Percentiles rank a stretch among this genome's conserved stretches.
phyloP scores from a whole-genome alignment of 2,329 filamentous ascomycete genomes.

The Pestalotiopsis sp. region DNA sequence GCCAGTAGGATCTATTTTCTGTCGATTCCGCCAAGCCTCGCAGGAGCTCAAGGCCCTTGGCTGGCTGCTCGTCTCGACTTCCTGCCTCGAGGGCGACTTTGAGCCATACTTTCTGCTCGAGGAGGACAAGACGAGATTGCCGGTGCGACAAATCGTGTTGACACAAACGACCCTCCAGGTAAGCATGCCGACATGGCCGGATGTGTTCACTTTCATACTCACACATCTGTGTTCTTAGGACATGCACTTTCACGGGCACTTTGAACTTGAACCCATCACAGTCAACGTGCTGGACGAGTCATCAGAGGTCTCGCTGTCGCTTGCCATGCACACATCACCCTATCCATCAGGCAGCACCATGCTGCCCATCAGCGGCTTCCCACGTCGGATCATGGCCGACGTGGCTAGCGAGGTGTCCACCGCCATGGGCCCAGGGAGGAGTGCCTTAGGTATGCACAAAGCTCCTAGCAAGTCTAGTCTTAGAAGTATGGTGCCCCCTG shows the following conservation, averaged over 20 bases:
- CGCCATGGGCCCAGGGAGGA: conserved; percentile 3
- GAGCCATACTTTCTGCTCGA: conserved; percentile 32
- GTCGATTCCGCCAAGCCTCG: conserved; percentile 27
- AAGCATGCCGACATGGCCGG: background rate
- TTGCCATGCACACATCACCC: conserved; percentile 23
- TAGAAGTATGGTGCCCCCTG: background rate
- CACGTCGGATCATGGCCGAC: conserved; percentile 29
- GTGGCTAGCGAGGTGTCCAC: conserved; percentile 13
- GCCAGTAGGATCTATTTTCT: conserved; percentile 27
- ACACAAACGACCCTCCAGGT: conserved; percentile 24
- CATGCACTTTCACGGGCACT: conserved; percentile 31
- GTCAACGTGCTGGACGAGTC: conserved; percentile 23
- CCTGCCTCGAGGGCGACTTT: conserved; percentile 29
- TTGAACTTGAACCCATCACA: conserved; percentile 26
- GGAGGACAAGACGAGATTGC: conserved; percentile 21
- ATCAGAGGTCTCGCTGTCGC: conserved; percentile 25
- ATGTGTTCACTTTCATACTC: background rate
- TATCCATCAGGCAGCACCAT: conserved; percentile 25
- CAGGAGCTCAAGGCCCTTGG: conserved; percentile 29
- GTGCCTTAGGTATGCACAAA: background rate
- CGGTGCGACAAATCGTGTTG: conserved; percentile 24
- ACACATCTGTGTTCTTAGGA: conserved; percentile 10
- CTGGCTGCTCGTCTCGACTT: conserved; percentile 30
- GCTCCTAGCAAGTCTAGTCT: background rate
- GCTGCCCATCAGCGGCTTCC: conserved; percentile 32